Base-by-base conservation (phyloP, 1,284 basidiomycete species). In the Sanguinoderma infundibulare region DNA sequence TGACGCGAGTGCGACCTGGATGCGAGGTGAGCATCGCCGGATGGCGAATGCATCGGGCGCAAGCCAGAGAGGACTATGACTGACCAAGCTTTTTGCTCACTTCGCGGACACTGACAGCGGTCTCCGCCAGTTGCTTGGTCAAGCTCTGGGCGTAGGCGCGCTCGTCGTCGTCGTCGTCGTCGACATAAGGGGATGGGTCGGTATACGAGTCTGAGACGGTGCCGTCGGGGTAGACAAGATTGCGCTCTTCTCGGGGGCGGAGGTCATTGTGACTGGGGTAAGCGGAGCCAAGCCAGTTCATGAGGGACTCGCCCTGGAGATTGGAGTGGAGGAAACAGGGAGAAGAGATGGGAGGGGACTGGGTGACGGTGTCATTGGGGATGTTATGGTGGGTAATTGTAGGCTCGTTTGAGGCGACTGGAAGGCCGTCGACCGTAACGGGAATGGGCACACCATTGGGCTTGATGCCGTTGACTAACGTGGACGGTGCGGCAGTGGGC, bases 41-140 rank as follows among this genome's bases (percentile, higher is more conserved):
- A 22, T 36, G 59, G 57, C 59, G 62, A 54, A 35, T 59, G 58
- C 54, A 47, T 34, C 47, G 60, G 47, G 49, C 58, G 36, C 52
- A 66, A 59, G 59, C 40, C 61, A 60, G 44, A 59, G 56, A 67
- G 39, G 42, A 44, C 39, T 44, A 62, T 24, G 46, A 85, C 89
- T 69, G 69, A 94, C 96, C 96, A 38, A 99, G 90, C 78, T 98
- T 95, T 77, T 98, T 98, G 87, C 95, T 97, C 94, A 98, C 97
- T 78, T 99, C 98, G 54, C 97, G 86, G 28, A 99, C 97, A 44
- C 95, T 93, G 26, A 97, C 94, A 15, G 97, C 98, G 15, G 97
- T 99, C 79, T 97, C 96, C 8, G 97, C 98, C 17, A 99, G 83
- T 73, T 96, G 95, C 70, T 87, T 90, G 3, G 98, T 98, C 68